Evolutionary conservation across 164 flowering plant species (phyloP).

Genomic region (Chimonanthus praecox): DNA sequence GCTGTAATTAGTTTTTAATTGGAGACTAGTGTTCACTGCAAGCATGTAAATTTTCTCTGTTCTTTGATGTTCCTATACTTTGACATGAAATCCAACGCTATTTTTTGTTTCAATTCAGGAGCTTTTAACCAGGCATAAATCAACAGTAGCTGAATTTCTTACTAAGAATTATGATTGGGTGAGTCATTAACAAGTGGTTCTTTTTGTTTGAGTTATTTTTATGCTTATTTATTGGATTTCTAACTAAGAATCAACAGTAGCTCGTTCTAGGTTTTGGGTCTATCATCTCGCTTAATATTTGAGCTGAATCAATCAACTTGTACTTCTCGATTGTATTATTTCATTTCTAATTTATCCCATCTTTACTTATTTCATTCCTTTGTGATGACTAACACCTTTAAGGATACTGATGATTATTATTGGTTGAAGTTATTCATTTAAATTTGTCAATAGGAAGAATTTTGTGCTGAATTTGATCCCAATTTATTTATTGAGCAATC

Average conservation of each 20-base stretch:
- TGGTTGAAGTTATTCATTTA: no score
- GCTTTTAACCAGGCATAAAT: slow-evolving; percentile 89
- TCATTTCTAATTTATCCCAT: no score
- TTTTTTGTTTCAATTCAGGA: slow-evolving; percentile 50
- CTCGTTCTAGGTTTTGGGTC: not conserved
- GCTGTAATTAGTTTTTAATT: no score
- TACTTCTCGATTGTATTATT: no score
- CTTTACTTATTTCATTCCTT: no score
- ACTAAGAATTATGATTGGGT: slow-evolving; percentile 95
- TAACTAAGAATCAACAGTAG: not conserved
- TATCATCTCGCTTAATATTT: not conserved
- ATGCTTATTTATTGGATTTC: not conserved
- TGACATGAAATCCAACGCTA: slow-evolving; percentile 2
- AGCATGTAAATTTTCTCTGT: no score
- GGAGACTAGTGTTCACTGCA: no score
- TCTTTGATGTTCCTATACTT: not conserved
- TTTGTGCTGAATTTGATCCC: no score
- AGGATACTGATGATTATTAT: no score
- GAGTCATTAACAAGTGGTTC: slow-evolving; percentile 5
- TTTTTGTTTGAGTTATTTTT: not conserved
- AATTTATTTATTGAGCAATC: no score
- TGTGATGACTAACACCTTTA: no score
- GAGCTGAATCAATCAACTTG: not conserved
- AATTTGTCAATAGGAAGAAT: no score
- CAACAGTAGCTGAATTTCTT: slow-evolving; percentile 96